phyloP scores from a whole-genome alignment of 345 rosid species.

The Geranium rotundifolium region DNA sequence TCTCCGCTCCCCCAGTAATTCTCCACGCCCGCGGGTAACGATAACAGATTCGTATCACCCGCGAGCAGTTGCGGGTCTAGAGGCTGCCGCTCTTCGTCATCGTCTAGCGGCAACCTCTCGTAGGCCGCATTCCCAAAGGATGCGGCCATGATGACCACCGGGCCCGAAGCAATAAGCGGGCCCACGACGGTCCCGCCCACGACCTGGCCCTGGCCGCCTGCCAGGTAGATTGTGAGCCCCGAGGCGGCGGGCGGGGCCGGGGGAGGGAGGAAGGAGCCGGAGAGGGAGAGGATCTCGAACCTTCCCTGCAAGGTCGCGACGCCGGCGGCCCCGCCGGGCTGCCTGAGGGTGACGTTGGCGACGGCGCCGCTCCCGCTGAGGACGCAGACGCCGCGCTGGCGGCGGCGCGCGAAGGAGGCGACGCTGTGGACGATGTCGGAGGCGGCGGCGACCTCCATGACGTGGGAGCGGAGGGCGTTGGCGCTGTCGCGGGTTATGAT shows the following conservation, averaged over 20 bases:
- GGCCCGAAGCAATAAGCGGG: slow-evolving; percentile 70
- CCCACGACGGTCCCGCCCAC: slow-evolving; percentile 89
- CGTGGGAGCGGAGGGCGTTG: slow-evolving; percentile 88
- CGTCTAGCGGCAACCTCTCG: slow-evolving; percentile 74
- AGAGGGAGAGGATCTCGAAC: slow-evolving; percentile 79
- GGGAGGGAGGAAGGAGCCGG: slow-evolving; percentile 86
- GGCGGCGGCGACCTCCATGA: slow-evolving; percentile 72
- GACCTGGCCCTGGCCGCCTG: slow-evolving; percentile 97
- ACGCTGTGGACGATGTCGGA: slow-evolving; percentile 77
- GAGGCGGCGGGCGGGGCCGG: slow-evolving; percentile 93
- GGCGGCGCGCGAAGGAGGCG: slow-evolving; percentile 59
- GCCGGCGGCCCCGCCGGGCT: slow-evolving; percentile 72
- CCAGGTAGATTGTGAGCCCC: slow-evolving; percentile 69
- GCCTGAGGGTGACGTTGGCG: slow-evolving; percentile 62
- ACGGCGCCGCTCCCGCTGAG: slow-evolving; percentile 85
- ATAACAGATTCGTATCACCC: slow-evolving; percentile 45
- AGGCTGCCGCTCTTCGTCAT: slow-evolving; percentile 36
- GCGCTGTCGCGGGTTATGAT: slow-evolving; percentile 92
- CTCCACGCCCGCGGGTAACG: too few species aligned
- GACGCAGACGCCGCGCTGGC: slow-evolving; percentile 83
- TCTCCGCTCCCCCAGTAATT: too few species aligned
- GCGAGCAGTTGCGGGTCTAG: slow-evolving; percentile 23
- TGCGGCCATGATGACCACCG: slow-evolving; percentile 89
- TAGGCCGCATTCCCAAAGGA: slow-evolving; percentile 99
- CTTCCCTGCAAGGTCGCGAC: slow-evolving; percentile 81